Evolutionary conservation across 106 monocot species (phyloP).

Genomic region (Acorus calamus): DNA sequence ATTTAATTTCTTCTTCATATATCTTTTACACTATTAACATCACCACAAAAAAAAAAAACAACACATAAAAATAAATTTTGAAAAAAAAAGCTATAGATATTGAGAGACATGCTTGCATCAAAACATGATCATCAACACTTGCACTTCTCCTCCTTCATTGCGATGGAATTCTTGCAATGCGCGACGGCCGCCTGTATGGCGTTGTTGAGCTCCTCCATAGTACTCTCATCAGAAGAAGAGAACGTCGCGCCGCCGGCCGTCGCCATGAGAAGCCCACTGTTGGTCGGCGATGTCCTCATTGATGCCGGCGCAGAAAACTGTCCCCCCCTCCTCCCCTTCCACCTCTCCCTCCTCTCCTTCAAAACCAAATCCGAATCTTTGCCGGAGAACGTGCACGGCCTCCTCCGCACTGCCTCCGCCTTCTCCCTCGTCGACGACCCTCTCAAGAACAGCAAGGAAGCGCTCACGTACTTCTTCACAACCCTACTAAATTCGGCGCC

Average conservation of each 20-base stretch:
- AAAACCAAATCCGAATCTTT: constrained; percentile 6
- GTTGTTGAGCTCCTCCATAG: constrained; percentile 92
- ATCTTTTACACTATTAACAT: too few relatives aligned
- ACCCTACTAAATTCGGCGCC: constrained; percentile 24
- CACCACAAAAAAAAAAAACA: too few relatives aligned
- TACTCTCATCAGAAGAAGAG: constrained; percentile 59
- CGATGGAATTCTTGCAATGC: constrained; percentile 75
- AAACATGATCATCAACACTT: background rate
- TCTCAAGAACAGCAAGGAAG: constrained; percentile 15
- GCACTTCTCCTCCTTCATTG: constrained; percentile 19
- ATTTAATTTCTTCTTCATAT: too few relatives aligned
- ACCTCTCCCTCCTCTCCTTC: constrained; percentile 7
- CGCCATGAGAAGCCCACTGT: constrained; percentile 54
- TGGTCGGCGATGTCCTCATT: constrained; percentile 60
- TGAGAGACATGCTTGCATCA: too few relatives aligned
- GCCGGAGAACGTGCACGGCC: constrained; percentile 62
- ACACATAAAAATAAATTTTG: too few relatives aligned
- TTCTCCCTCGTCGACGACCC: constrained; percentile 4
- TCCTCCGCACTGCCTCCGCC: constrained; percentile 22
- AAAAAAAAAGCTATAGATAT: too few relatives aligned
- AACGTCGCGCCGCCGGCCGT: background rate
- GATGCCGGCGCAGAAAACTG: constrained; percentile 68
- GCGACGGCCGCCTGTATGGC: constrained; percentile 90
- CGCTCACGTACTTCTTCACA: constrained; percentile 36
- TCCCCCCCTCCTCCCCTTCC: constrained; percentile 24